Base-by-base conservation (phyloP, 1,284 basidiomycete species). In the Apiotrichum porosum region DNA sequence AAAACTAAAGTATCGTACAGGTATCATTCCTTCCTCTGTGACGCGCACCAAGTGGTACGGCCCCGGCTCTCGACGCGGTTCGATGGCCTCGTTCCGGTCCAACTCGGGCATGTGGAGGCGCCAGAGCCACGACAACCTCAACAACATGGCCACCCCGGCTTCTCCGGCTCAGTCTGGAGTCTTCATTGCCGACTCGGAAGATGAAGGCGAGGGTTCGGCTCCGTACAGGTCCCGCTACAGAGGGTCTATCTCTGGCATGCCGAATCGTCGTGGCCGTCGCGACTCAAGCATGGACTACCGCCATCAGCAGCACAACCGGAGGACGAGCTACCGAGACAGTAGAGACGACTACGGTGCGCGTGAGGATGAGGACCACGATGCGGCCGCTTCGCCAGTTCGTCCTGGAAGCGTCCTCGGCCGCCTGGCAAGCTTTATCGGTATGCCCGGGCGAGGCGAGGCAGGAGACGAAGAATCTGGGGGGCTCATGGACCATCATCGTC, bases 401-500 rank as follows among this genome's bases (percentile, higher is more conserved):
- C 62, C 58, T 2, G 60, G 56, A 3, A 63, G 66, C 1, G 57
- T 68, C 2, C 53, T 73, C 5, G 63, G 63, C 28, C 61, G 61
- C 35, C 62, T 73, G 35, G 69, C 69, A 12, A 69, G 67, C 15
- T 71, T 66, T 36, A 64, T 72, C 30, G 67, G 70, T 15, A 62
- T 68, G 32, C 55, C n/a, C n/a, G n/a, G n/a, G n/a, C n/a, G n/a
- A n/a, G n/a, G n/a, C 51, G 9, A 49, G 62, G 13, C 47, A 51
- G n/a, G 64, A 66, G 33, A 54, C 58, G 32, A 60, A 65, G n/a
- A n/a, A n/a, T n/a, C 33, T 39, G 40, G 52, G 3, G 21, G 40
- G 21, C 42, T 52, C 19, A 33, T 21, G 19, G 19, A n/a, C 28
- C 28, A 32, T 14, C n/a, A n/a, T n/a, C n/a, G n/a, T n/a, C 40